Percentiles rank a stretch among this genome's conserved stretches.
phyloP scores from a whole-genome alignment of 2,329 filamentous ascomycete genomes.

The Colletotrichum liriopes region DNA sequence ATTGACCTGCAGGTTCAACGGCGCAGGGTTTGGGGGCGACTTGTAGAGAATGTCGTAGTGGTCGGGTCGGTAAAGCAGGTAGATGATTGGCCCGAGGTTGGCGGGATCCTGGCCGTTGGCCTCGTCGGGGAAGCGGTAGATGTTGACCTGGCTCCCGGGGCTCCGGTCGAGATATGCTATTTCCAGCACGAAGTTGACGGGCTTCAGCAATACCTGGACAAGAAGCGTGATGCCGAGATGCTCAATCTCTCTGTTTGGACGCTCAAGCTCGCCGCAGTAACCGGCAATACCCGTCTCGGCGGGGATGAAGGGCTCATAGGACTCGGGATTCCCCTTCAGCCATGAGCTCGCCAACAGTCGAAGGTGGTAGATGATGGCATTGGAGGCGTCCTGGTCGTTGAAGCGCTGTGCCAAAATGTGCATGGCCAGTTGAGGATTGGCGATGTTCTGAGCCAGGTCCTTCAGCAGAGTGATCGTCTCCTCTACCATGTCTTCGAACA shows the following conservation, averaged over 20 bases:
- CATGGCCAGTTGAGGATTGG: slow-evolving; percentile 71
- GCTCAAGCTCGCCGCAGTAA: slow-evolving; percentile 82
- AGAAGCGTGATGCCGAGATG: slow-evolving; percentile 87
- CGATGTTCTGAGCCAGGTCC: slow-evolving; percentile 72
- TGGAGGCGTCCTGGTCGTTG: slow-evolving; percentile 79
- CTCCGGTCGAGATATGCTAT: slow-evolving; percentile 94
- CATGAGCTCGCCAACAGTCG: slow-evolving; percentile 87
- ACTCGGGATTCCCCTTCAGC: slow-evolving; percentile 80
- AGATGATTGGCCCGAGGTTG: slow-evolving; percentile 66
- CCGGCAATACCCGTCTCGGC: slow-evolving; percentile 72
- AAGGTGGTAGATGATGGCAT: slow-evolving; percentile 87
- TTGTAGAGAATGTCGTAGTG: slow-evolving; percentile 97
- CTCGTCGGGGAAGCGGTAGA: slow-evolving; percentile 74
- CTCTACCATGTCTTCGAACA: slow-evolving; percentile 89
- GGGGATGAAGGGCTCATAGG: slow-evolving; percentile 81
- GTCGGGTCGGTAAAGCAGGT: slow-evolving; percentile 78
- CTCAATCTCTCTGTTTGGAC: slow-evolving; percentile 87
- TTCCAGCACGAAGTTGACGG: slow-evolving; percentile 84
- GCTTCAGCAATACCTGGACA: slow-evolving; percentile 84
- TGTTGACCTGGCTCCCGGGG: slow-evolving; percentile 82
- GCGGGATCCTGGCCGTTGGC: slow-evolving; percentile 62
- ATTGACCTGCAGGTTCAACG: slow-evolving; percentile 67
- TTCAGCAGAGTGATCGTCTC: slow-evolving; percentile 79
- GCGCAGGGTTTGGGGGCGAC: slow-evolving; percentile 49
- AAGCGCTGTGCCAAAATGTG: slow-evolving; percentile 75